A percentile compares a stretch with the other conserved stretches of the same genome.
phyloP scores from a whole-genome alignment of 2,329 filamentous ascomycete species.

The Onygenales sp. region DNA sequence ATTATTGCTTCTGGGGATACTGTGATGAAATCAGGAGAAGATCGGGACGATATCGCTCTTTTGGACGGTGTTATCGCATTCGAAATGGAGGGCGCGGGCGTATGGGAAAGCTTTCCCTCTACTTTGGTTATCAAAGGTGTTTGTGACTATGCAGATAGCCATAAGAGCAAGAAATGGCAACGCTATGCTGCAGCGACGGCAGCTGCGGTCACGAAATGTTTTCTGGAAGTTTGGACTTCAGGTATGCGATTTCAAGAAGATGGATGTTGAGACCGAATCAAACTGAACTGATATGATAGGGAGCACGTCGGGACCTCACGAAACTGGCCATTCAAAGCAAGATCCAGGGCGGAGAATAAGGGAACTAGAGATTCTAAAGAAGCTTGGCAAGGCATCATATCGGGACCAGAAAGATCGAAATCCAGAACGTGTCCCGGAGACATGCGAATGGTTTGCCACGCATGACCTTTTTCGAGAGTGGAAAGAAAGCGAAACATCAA shows the following conservation, averaged over 20 bases:
- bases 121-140: conserved; percentile 10
- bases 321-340: not conserved
- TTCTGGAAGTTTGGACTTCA: conserved; percentile 25
- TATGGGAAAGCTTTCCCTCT: conserved; percentile 10
- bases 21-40: conserved; percentile 30
- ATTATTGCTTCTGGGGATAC: conserved; percentile 30
- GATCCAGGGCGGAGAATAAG: not conserved
- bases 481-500: conserved; percentile 11
- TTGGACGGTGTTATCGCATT: conserved; percentile 12
- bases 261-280: no score
- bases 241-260: not conserved
- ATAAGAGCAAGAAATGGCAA: conserved; percentile 31
- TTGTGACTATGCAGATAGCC: conserved; percentile 16
- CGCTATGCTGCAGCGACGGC: conserved; percentile 24
- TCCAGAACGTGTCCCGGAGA: conserved; percentile 7
- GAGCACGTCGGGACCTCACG: no score
- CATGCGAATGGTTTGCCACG: conserved; percentile 15
- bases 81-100: conserved; percentile 17
- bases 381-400: conserved; percentile 5
- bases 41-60: conserved; percentile 26
- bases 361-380: not conserved
- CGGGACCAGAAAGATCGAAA: conserved; percentile 13
- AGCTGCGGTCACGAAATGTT: conserved; percentile 10
- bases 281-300: not conserved
- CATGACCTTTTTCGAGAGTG: conserved; percentile 12